Percentiles rank a stretch among this genome's conserved stretches.
Evolutionary conservation across 2,329 filamentous ascomycete species (phyloP).

Genomic region (Macroventuria anomochaeta): DNA sequence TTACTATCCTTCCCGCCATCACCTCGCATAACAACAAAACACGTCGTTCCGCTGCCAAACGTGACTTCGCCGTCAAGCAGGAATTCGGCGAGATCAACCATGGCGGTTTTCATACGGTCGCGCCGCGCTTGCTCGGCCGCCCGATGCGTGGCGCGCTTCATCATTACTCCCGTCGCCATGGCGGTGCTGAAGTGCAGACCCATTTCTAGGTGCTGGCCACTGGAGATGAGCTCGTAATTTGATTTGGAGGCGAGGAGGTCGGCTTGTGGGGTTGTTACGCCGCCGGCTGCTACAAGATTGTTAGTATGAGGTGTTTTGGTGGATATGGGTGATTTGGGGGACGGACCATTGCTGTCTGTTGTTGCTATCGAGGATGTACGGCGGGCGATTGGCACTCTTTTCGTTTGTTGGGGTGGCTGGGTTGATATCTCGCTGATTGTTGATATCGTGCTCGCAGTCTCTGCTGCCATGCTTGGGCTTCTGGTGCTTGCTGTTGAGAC

Average conservation of each 20-base stretch:
- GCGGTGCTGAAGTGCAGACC: conserved; percentile 41
- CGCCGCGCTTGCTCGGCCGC: conserved; percentile 42
- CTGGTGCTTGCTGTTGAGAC: conserved; percentile 21
- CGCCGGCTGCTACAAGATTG: conserved; percentile 25
- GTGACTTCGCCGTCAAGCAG: conserved; percentile 41
- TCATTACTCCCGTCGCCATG: conserved; percentile 44
- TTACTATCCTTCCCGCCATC: conserved; percentile 18
- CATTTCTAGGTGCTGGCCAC: conserved; percentile 41
- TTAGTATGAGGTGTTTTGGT: background rate
- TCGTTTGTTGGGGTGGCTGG: conserved; percentile 28
- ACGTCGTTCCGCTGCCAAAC: conserved; percentile 40
- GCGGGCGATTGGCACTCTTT: conserved; percentile 30
- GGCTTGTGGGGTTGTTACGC: conserved; percentile 36
- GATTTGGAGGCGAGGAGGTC: conserved; percentile 39
- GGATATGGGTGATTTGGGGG: background rate
- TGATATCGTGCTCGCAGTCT: conserved; percentile 35
- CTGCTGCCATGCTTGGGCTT: conserved; percentile 28
- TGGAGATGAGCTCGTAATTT: conserved; percentile 41
- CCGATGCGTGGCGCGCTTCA: conserved; percentile 42
- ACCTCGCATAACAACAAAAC: conserved; percentile 38
- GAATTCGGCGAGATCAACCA: conserved; percentile 40
- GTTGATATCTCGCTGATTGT: conserved; percentile 35
- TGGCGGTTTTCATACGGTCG: conserved; percentile 42
- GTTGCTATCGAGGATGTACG: conserved; percentile 28
- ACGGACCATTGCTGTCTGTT: conserved; percentile 33